These are phyloP conservation scores for Talinum fruticosum DNA, from an alignment of 148 eudicot species.

Conservation along the genomic window DNA sequence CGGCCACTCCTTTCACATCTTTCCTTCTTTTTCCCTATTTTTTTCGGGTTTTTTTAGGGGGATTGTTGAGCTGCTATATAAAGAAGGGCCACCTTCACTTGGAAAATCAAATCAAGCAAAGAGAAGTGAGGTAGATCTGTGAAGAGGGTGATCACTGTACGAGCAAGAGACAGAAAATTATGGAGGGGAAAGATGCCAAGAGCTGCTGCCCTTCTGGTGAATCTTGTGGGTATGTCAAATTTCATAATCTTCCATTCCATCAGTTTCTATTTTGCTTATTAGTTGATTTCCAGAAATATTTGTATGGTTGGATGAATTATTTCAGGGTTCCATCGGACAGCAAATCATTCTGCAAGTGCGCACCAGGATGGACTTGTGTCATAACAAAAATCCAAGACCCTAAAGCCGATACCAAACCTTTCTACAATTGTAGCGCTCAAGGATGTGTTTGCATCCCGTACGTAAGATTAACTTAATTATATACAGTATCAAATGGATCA, in stretches of 20 bases:
- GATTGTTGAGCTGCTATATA: background rate
- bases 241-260: background rate
- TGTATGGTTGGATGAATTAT: no score
- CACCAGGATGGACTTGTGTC: conserved; percentile 37
- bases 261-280: background rate
- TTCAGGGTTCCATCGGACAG: conserved; percentile 10
- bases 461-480: no score
- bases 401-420: conserved; percentile 25
- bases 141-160: no score
- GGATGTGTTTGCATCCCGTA: conserved; percentile 12
- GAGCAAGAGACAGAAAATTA: no score
- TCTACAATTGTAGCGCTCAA: conserved; percentile 26
- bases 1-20: background rate
- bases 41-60: background rate
- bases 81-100: background rate
- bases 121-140: no score
- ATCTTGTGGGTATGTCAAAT: conserved; percentile 34
- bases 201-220: conserved; percentile 28
- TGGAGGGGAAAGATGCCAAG: conserved; percentile 29
- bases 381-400: conserved; percentile 24
- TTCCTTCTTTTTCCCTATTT: background rate
- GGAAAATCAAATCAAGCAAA: background rate
- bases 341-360: conserved; percentile 36
- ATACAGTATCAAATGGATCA: no score
- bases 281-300: no score